phyloP scores from a whole-genome alignment of 495 filamentous ascomycete genomes.

The Aspergillus carlsbadensis region DNA sequence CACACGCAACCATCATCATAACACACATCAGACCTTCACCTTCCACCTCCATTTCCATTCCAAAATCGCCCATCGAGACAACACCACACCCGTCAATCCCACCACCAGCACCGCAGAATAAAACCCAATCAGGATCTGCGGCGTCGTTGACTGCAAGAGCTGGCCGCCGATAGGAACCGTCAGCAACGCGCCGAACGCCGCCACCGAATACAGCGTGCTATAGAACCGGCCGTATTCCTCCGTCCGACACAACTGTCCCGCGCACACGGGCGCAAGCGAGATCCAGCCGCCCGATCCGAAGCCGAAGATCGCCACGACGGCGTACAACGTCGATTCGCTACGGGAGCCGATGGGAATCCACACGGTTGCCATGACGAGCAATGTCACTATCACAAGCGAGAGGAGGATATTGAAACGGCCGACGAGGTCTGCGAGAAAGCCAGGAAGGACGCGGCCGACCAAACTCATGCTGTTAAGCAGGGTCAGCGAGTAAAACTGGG shows the following conservation, averaged over 20 bases:
- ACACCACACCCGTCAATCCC: conserved; percentile 30
- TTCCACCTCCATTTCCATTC: conserved; percentile 48
- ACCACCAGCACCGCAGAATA: conserved; percentile 37
- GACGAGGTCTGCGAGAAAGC: conserved; percentile 64
- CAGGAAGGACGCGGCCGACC: conserved; percentile 67
- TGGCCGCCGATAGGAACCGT: conserved; percentile 37
- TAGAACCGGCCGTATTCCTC: conserved; percentile 67
- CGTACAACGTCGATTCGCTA: conserved; percentile 45
- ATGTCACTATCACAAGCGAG: conserved; percentile 38
- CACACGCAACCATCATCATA: no score
- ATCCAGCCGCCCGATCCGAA: conserved; percentile 63
- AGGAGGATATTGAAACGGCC: conserved; percentile 65
- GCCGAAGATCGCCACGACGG: conserved; percentile 61
- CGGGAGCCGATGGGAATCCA: conserved; percentile 59
- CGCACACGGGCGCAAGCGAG: conserved; percentile 61
- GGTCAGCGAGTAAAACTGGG: conserved; percentile 37
- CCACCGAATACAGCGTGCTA: conserved; percentile 61
- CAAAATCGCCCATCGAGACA: conserved; percentile 46
- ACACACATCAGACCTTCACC: conserved; percentile 28
- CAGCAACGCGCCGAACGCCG: conserved; percentile 50
- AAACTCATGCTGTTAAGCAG: conserved; percentile 39
- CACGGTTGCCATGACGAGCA: conserved; percentile 51
- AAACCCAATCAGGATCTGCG: conserved; percentile 35
- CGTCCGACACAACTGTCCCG: conserved; percentile 59
- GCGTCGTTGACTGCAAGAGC: conserved; percentile 35